Percentiles rank a stretch among this genome's conserved stretches.
Conservation (phyloP, 2,329 filamentous ascomycete species). For the Aspergillus novofumigatus region DNA sequence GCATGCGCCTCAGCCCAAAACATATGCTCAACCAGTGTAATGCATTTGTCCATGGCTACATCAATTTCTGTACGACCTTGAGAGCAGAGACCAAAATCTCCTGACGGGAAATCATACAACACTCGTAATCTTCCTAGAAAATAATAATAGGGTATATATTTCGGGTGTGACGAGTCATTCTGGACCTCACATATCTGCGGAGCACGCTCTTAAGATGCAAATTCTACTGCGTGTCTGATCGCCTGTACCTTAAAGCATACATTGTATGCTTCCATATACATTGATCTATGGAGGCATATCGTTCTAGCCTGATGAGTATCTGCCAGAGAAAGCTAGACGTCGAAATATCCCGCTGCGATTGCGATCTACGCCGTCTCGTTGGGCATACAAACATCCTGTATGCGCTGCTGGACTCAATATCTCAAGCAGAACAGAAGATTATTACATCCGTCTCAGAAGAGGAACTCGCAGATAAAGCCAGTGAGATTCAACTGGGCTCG, state of each 20-base stretch:
- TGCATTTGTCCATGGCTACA: no score
- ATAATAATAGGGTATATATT: neutral
- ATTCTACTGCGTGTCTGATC: neutral
- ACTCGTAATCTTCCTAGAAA: no score
- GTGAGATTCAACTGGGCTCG: neutral
- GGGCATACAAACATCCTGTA: neutral
- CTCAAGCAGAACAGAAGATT: neutral
- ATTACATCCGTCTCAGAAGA: neutral
- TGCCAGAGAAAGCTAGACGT: neutral
- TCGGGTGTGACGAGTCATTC: neutral
- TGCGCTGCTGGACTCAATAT: neutral
- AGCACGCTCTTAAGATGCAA: neutral
- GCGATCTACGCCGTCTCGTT: neutral
- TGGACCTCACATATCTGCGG: neutral
- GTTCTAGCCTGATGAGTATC: neutral
- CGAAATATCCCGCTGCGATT: neutral
- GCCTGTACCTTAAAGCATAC: neutral
- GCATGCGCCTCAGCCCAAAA: neutral
- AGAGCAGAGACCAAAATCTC: neutral
- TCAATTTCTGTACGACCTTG: no score
- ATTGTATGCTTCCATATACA: neutral
- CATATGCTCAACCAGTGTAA: neutral
- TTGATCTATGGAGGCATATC: neutral
- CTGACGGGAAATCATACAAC: neutral
- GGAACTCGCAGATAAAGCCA: neutral